Evolutionary conservation across 495 filamentous ascomycete species (phyloP).

Genomic region (Penicillium nucicola): DNA sequence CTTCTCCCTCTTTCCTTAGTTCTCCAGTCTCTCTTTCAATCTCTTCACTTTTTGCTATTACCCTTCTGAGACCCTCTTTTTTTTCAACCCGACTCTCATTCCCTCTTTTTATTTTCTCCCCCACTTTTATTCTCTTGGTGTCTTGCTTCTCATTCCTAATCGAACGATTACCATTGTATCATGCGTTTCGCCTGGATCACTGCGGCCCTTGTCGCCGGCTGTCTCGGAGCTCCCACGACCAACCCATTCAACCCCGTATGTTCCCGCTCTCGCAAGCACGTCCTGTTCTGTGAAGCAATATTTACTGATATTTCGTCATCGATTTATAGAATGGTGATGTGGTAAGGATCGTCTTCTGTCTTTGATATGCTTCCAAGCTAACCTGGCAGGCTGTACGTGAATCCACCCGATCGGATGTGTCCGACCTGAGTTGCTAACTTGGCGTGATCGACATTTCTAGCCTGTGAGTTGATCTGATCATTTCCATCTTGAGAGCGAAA

Average conservation of each 20-base stretch:
- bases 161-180: neutral
- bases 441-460: conserved; percentile 4
- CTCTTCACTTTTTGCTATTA: neutral
- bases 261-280: no score
- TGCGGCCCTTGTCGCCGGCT: neutral
- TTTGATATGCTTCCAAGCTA: neutral
- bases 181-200: neutral
- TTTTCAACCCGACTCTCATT: neutral
- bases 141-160: neutral
- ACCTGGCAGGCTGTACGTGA: conserved; percentile 7
- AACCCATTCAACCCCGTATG: neutral
- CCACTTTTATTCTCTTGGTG: neutral
- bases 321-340: conserved; percentile 8
- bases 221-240: neutral
- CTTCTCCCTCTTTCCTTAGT: neutral
- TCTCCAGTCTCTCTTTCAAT: neutral
- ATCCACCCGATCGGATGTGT: neutral
- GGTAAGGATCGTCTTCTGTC: conserved; percentile 2
- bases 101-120: neutral
- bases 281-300: neutral
- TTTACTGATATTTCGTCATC: conserved; percentile 1
- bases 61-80: neutral
- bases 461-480: neutral
- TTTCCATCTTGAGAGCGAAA: neutral
- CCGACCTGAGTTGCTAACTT: neutral